Base-by-base conservation (phyloP, 2,329 filamentous ascomycete species). In the Moelleriella libera region DNA sequence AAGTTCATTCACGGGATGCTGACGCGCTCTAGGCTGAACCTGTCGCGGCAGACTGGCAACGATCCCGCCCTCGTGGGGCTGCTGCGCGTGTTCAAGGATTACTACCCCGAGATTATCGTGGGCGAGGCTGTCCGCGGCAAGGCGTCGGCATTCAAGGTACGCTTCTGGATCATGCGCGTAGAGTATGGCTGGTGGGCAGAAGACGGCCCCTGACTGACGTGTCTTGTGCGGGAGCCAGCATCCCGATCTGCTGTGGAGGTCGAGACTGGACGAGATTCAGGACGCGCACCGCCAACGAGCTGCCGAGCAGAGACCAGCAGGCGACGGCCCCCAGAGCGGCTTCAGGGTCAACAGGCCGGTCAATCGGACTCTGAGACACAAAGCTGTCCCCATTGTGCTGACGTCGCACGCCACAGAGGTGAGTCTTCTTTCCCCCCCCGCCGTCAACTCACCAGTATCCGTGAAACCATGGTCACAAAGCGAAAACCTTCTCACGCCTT, bases 101-200 rank as follows among this genome's bases (percentile, higher is more conserved):
- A 90, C 63, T 94, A 90, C 57, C 87, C 88, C 0, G 87, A 94
- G 60, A 86, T 94, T 47, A 86, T 94, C 50, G 75, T 90, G 11
- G 85, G 83, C 28, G 82, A 83, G 52, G 70, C 76, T 4, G 75
- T 78, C 31, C 69, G 71, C 47, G 78, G 78, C 39, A 74, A 75
- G 50, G 78, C 78, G 1, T 75, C 76, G 4, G 70, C 77, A 1
- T 83, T 83, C 61, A 80, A 77, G 62, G 75, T 76, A 59, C 37
- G 55, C 32, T 43, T 44, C 7, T 34, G 4, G 5, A n/a, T 39
- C 6, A 29, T 21, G 2, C 21, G 21, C 21, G 21, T 21, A 21
- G 21, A 21, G 21, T 21, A 21, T 21, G 21, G 21, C 2, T 21
- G 21, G 21, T 2, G 2, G 21, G 21, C 21, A 21, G 21, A 21